Evolutionary conservation across 345 rosid species (phyloP).

Genomic region (Pistacia atlantica): DNA sequence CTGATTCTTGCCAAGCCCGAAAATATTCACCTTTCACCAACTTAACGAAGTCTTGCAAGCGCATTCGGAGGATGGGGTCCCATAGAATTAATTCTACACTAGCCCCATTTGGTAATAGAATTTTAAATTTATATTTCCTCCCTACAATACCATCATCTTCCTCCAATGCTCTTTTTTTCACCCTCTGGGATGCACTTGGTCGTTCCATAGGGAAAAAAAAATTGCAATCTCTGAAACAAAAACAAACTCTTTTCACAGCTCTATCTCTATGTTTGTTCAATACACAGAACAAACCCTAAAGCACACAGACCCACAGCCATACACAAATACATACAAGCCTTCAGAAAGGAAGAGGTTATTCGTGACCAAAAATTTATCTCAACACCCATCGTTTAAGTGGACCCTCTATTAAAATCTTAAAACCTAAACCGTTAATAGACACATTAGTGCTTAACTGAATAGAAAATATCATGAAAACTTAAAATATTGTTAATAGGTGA

Average conservation of each 20-base stretch:
- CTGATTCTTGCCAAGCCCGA: slow-evolving; percentile 8
- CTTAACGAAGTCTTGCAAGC: slow-evolving; percentile 32
- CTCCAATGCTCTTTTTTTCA: not conserved
- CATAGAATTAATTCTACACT: slow-evolving; percentile 33
- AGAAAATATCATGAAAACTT: no score
- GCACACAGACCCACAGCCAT: not conserved
- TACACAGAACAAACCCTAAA: not conserved
- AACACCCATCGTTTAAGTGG: no score
- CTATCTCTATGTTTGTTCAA: no score
- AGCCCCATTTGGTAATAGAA: slow-evolving; percentile 58
- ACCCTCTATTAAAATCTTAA: no score
- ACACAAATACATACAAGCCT: not conserved
- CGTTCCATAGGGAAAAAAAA: not conserved
- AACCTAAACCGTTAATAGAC: no score
- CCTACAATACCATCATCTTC: not conserved
- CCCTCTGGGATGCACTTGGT: slow-evolving; percentile 12
- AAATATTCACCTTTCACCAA: slow-evolving; percentile 38
- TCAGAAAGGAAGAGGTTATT: no score
- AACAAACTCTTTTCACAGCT: not conserved
- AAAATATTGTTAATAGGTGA: no score
- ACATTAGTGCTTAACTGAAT: no score
- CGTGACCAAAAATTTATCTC: no score
- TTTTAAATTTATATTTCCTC: slow-evolving; percentile 41
- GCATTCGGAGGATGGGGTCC: slow-evolving; percentile 32
- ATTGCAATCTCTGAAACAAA: not conserved